Base-by-base conservation (phyloP, 208 protist genomes). In the Tetramitus jugosus region DNA sequence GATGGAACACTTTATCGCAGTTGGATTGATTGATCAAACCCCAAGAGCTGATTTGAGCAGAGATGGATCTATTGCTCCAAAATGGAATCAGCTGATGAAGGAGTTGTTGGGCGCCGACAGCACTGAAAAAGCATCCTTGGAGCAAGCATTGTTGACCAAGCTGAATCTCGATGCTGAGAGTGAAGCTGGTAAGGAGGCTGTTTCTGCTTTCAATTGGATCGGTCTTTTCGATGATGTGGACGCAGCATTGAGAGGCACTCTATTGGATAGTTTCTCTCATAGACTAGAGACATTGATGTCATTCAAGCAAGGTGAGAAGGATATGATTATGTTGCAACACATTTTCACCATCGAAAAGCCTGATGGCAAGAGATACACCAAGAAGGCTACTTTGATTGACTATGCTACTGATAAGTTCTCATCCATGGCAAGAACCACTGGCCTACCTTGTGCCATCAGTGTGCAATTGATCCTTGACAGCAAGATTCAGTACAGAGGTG, bases 311-410 rank as follows among this genome's bases (percentile, higher is more conserved):
- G 84, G 81, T 43, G 84, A 89, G 77, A 78, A 65, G 42, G 86
- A 89, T 76, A 79, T 87, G 76, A 56, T 89, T 45, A 29, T 87
- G 26, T 76, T 87, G 72, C 81, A 87, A 20, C 84, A 88, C 77
- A 35, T 29, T 0, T 85, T 86, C 40, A 23, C 31, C 3, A 68
- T 83, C 43, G 77, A 84, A 60, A 53, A 79, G 7, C 2, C 42
- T 4, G 81, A 81, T 76, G 77, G 79, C 46, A 77, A 67, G 33
- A 81, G n/a, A 37, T 20, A 84, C 31, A 81, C 60, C 6, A 74
- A 76, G 8, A 76, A 33, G 29, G 45, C 80, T 20, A 74, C 37
- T 43, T 65, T 83, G n/a, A 76, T 84, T 29, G 67, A 81, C 35
- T 83, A 80, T 62, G 80, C 56, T 33, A 26, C 52, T 68, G 43